A percentile compares a stretch with the other conserved stretches of the same genome.
Evolutionary conservation across 2,329 filamentous ascomycete genomes (phyloP).

Genomic region (Calonectria honghensis): DNA sequence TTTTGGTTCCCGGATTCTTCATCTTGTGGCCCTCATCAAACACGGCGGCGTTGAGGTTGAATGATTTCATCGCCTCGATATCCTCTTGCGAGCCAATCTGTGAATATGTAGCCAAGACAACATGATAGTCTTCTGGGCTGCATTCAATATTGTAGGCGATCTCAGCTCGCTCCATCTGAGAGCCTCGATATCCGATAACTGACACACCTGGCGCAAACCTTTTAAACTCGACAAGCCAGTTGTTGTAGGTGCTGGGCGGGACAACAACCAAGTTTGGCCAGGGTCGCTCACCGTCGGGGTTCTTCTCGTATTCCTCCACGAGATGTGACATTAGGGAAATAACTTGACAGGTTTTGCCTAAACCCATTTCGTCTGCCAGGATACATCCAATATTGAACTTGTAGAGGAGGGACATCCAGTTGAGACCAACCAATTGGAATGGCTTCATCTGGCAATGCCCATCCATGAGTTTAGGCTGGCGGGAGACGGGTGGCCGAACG

Average conservation of each 20-base stretch:
- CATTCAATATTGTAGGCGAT: slow-evolving; percentile 81
- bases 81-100: slow-evolving; percentile 74
- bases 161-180: slow-evolving; percentile 78
- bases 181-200: slow-evolving; percentile 83
- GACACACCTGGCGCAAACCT: slow-evolving; percentile 87
- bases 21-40: slow-evolving; percentile 97
- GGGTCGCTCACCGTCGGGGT: slow-evolving; percentile 60
- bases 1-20: slow-evolving; percentile 89
- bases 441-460: slow-evolving; percentile 88
- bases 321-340: slow-evolving; percentile 93
- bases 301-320: slow-evolving; percentile 75
- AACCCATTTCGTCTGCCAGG: slow-evolving; percentile 96
- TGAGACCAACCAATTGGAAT: slow-evolving; percentile 94
- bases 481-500: slow-evolving; percentile 66
- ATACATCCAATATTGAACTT: slow-evolving; percentile 89
- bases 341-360: slow-evolving; percentile 97
- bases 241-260: slow-evolving; percentile 94
- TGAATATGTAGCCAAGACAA: slow-evolving; percentile 76
- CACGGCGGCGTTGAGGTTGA: slow-evolving; percentile 76
- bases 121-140: slow-evolving; percentile 78
- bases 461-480: slow-evolving; percentile 87
- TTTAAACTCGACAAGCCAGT: slow-evolving; percentile 94
- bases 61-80: slow-evolving; percentile 68
- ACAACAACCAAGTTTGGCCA: slow-evolving; percentile 91
- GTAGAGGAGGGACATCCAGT: slow-evolving; percentile 93